Conservation (phyloP, 306 rosid genomes). For the Cicer bijugum region DNA sequence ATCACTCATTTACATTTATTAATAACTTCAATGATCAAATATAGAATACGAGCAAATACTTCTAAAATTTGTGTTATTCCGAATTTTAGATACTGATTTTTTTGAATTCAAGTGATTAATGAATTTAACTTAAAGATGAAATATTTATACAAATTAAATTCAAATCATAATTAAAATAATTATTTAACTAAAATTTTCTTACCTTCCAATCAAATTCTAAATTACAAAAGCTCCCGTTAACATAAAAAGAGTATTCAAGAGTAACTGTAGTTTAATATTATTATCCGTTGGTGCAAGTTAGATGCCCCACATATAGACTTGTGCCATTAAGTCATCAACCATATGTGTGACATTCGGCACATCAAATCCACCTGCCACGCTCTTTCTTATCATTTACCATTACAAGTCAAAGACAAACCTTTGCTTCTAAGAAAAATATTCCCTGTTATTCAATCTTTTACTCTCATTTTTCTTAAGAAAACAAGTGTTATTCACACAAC, state of each 20-base stretch:
- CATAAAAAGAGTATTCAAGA: background rate
- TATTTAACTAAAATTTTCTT: no score
- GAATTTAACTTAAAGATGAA: no score
- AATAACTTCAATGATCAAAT: no score
- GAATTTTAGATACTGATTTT: no score
- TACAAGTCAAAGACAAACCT: slow-evolving; percentile 34
- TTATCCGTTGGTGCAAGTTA: slow-evolving; percentile 25
- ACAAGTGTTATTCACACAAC: background rate
- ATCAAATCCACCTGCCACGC: slow-evolving; percentile 7
- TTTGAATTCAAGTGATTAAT: no score
- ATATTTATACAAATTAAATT: no score
- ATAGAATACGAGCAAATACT: no score
- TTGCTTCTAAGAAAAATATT: slow-evolving; percentile 43
- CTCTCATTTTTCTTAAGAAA: background rate
- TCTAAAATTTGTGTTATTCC: no score
- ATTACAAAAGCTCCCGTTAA: no score
- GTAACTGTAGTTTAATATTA: background rate
- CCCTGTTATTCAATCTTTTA: slow-evolving; percentile 10
- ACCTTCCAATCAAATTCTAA: no score
- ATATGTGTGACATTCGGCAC: background rate
- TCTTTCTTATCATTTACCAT: background rate
- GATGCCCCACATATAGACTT: background rate
- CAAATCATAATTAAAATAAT: no score
- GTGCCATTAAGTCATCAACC: background rate
- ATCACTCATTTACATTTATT: no score